Evolutionary conservation across 2,329 filamentous ascomycete species (phyloP).

Genomic region (Xylaria sp.): DNA sequence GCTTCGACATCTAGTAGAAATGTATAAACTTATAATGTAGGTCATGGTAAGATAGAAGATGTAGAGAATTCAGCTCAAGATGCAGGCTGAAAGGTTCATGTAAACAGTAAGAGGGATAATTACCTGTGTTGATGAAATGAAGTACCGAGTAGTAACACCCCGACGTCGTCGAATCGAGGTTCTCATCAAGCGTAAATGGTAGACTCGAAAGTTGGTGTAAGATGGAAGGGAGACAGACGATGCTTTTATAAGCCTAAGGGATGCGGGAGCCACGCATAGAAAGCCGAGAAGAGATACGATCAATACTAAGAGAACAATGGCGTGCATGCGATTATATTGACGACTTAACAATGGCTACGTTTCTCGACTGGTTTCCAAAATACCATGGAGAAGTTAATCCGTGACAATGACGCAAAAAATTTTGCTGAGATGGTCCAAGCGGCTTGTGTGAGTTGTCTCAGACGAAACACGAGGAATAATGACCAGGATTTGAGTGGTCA

Average conservation of each 20-base stretch:
- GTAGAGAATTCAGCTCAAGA: not conserved
- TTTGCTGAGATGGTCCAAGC: conserved; percentile 8
- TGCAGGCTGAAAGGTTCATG: not conserved
- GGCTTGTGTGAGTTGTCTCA: conserved; percentile 10
- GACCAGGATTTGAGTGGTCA: too few relatives aligned
- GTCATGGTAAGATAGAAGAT: not conserved
- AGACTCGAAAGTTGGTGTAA: not conserved
- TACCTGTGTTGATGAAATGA: not conserved
- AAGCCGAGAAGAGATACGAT: too few relatives aligned
- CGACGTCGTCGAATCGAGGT: not conserved
- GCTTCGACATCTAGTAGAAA: too few relatives aligned
- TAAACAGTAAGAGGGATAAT: not conserved
- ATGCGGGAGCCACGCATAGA: too few relatives aligned
- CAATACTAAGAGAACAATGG: too few relatives aligned
- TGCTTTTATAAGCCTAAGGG: not conserved
- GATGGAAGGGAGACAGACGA: not conserved
- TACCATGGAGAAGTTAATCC: too few relatives aligned
- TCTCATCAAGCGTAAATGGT: too few relatives aligned
- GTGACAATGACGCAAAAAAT: not conserved
- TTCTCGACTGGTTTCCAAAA: not conserved
- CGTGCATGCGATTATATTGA: not conserved
- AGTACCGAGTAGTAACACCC: not conserved
- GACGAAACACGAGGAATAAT: not conserved
- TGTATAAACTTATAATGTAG: too few relatives aligned
- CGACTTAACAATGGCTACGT: not conserved